A percentile compares a stretch with the other conserved stretches of the same genome.
phyloP scores from a whole-genome alignment of 108 stramenopile species.

The Poteriospumella lacustris region DNA sequence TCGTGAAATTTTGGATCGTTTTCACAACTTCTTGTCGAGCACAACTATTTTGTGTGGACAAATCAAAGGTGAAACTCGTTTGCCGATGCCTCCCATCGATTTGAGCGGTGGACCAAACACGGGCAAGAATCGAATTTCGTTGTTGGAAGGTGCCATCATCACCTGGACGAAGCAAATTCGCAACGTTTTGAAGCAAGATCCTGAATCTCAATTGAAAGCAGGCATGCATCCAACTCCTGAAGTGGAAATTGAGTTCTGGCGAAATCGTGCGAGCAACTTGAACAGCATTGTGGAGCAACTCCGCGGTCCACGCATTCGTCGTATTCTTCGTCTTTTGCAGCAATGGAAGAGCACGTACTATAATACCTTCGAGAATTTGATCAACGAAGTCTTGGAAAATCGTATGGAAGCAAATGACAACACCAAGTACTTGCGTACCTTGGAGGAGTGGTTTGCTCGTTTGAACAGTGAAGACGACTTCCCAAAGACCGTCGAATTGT shows the following conservation, averaged over 20 bases:
- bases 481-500: constrained; percentile 59
- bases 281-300: constrained; percentile 81
- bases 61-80: constrained; percentile 74
- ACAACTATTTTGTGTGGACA: constrained; percentile 76
- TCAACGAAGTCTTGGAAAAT: constrained; percentile 56
- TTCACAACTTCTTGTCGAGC: constrained; percentile 69
- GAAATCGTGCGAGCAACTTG: constrained; percentile 72
- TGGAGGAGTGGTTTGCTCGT: constrained; percentile 68
- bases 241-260: constrained; percentile 78
- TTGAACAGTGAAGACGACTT: constrained; percentile 63
- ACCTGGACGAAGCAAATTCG: constrained; percentile 89
- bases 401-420: constrained; percentile 81
- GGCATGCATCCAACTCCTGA: constrained; percentile 71
- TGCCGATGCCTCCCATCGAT: constrained; percentile 75
- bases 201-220: constrained; percentile 69
- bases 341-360: constrained; percentile 75
- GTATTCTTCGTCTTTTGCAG: constrained; percentile 70
- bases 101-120: constrained; percentile 2
- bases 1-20: constrained; percentile 68
- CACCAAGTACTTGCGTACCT: constrained; percentile 70
- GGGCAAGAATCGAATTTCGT: constrained; percentile 66
- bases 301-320: constrained; percentile 65
- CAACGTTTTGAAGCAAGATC: constrained; percentile 78
- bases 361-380: constrained; percentile 59
- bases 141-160: constrained; percentile 78